Percentiles rank a stretch among this genome's conserved stretches.
These are phyloP conservation scores for Didymella exigua DNA, from an alignment of 2,329 filamentous ascomycete genomes.

Conservation along the genomic window DNA sequence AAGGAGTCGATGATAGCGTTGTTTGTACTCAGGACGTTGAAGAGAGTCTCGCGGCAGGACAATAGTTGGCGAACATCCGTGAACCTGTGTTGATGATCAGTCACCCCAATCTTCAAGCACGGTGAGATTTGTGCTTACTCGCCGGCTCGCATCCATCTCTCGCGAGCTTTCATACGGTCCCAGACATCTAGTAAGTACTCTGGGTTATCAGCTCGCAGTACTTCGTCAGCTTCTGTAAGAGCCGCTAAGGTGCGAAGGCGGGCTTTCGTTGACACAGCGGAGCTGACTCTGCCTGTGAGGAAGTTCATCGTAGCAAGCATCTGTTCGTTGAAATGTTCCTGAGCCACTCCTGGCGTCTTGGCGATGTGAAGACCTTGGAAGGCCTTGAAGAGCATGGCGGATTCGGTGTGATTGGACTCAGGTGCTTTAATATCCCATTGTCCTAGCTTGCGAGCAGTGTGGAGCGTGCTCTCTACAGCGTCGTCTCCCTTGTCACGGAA, in stretches of 20 bases:
- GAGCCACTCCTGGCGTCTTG: slow-evolving; percentile 60
- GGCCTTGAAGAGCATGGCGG: slow-evolving; percentile 75
- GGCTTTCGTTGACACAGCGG: slow-evolving; percentile 31
- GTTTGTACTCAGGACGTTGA: slow-evolving; percentile 78
- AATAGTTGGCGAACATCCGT: slow-evolving; percentile 80
- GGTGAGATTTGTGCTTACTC: slow-evolving; percentile 60
- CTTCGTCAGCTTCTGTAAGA: slow-evolving; percentile 80
- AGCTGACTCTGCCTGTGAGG: slow-evolving; percentile 34
- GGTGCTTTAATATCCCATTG: slow-evolving; percentile 90
- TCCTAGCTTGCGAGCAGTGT: slow-evolving; percentile 80
- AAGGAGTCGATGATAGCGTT: slow-evolving; percentile 65
- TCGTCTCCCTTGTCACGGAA: slow-evolving; percentile 62
- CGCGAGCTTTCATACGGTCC: slow-evolving; percentile 66
- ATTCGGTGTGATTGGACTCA: slow-evolving; percentile 63
- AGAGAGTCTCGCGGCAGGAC: slow-evolving; percentile 80
- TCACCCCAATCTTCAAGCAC: neutral
- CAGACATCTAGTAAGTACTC: slow-evolving; percentile 68
- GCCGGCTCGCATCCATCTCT: slow-evolving; percentile 81
- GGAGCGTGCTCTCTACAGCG: slow-evolving; percentile 74
- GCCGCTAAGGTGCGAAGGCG: slow-evolving; percentile 62
- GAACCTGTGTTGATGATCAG: slow-evolving; percentile 57
- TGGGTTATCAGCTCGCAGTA: slow-evolving; percentile 66
- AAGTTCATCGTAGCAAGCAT: slow-evolving; percentile 55
- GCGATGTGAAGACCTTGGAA: slow-evolving; percentile 80
- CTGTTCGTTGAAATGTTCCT: slow-evolving; percentile 66